Base-by-base conservation (phyloP, 73 alveolate genomes). In the Paramecium bursaria region DNA sequence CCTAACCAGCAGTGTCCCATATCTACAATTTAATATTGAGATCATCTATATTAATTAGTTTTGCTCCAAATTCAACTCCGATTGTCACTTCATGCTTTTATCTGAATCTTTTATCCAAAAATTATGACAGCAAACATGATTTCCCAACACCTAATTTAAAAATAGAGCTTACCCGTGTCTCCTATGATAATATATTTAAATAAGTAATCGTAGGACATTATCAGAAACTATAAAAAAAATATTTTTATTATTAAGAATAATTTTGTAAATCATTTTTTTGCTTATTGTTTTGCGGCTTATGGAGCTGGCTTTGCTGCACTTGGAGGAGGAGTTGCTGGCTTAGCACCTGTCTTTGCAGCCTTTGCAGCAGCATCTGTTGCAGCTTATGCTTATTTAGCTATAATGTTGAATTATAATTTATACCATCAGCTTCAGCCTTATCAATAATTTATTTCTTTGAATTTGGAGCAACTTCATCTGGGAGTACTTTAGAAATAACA, bases 41-140 rank as follows among this genome's bases (percentile, higher is more conserved):
- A 17, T 90, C 85, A 67, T 95, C 86, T 33, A 93, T 74, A 35
- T 94, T 73, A 33, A 95, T 89, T 19, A 92, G 79, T 76, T 94
- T 91, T 17, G 97, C 97, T n/a, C 99, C 96, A 57, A 95, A 93
- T 85, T 95, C 99, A 1, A 95, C 98, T n/a, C 97, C 98, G 31
- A 95, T 90, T 5, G 99, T 95, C 7, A 91, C 92, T 53, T 95
- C 98, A 75, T 95, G 97, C 46, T 92, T 86, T 39, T 87, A 55
- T 57, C 90, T 91, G 94, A 94, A 93, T 74, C 96, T 82, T 86
- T 95, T 93, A 74, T 93, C 97, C 7, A 93, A 85, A 90, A 95
- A 93, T 77, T 92, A 88, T 31, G 88, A 95, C 15, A 95, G 86
- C 13, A 95, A 51, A 61, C 99, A 95, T 23, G 97, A 91, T 51